phyloP scores from a whole-genome alignment of 2,329 filamentous ascomycete species.

The Curvularia lunata region DNA sequence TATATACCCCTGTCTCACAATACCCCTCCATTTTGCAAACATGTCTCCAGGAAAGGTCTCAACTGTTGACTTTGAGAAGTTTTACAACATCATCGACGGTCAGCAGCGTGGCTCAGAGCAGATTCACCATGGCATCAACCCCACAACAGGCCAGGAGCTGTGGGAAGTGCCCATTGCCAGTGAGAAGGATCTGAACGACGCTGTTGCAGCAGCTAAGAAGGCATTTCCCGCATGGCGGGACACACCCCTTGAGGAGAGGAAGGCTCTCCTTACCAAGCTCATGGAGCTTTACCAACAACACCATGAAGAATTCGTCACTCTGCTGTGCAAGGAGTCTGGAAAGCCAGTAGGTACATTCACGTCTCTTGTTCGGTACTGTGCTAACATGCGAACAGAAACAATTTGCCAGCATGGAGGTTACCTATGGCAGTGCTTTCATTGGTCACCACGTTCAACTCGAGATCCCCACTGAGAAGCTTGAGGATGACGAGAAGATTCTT shows the following conservation, averaged over 20 bases:
- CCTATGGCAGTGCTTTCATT: slow-evolving; percentile 45
- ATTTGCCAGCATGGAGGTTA: slow-evolving; percentile 52
- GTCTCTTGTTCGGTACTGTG: no score
- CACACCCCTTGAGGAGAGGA: slow-evolving; percentile 43
- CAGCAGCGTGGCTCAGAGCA: slow-evolving; percentile 52
- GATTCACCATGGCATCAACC: slow-evolving; percentile 59
- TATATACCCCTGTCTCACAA: background rate
- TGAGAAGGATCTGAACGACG: slow-evolving; percentile 58
- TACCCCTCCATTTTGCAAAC: slow-evolving; percentile 20
- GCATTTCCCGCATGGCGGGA: slow-evolving; percentile 58
- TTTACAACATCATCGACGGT: slow-evolving; percentile 61
- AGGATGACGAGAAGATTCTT: slow-evolving; percentile 56
- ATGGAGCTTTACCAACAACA: slow-evolving; percentile 35
- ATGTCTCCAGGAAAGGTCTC: slow-evolving; percentile 56
- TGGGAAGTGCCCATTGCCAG: slow-evolving; percentile 59
- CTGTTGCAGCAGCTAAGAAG: slow-evolving; percentile 56
- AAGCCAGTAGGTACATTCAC: slow-evolving; percentile 39
- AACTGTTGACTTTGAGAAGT: slow-evolving; percentile 52
- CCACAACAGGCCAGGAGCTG: slow-evolving; percentile 57
- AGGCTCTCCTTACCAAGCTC: slow-evolving; percentile 39
- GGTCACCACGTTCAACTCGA: slow-evolving; percentile 47
- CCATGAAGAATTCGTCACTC: slow-evolving; percentile 37
- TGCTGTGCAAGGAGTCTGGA: slow-evolving; percentile 47
- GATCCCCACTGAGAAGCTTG: slow-evolving; percentile 48
- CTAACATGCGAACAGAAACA: slow-evolving; percentile 42